Evolutionary conservation across 177 flowering plant genomes (phyloP).

Genomic region (Vitis hybrid): DNA sequence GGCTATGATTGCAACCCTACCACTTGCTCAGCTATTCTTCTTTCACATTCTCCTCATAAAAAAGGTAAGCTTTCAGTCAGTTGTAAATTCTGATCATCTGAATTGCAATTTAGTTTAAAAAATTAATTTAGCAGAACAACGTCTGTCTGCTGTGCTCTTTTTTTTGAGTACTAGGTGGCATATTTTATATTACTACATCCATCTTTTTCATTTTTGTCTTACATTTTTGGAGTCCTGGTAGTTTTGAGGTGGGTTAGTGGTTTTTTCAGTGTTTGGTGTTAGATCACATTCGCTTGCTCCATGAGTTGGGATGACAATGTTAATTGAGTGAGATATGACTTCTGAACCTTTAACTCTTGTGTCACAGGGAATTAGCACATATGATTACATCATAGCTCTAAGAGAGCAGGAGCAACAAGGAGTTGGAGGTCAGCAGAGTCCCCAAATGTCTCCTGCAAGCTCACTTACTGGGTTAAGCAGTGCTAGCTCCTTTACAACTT

Average conservation of each 20-base stretch:
- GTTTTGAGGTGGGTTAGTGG: background rate
- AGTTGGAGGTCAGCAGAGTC: slow-evolving; percentile 81
- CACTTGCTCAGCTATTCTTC: slow-evolving; percentile 94
- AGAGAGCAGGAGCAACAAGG: slow-evolving; percentile 95
- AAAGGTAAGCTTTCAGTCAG: slow-evolving; percentile 48
- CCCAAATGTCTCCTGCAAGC: slow-evolving; percentile 96
- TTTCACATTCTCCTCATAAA: slow-evolving; percentile 94
- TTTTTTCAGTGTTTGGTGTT: background rate
- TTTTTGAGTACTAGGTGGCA: background rate
- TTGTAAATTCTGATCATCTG: background rate
- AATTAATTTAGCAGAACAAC: too few relatives aligned
- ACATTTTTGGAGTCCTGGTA: background rate
- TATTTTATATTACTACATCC: background rate
- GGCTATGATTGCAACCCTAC: slow-evolving; percentile 94
- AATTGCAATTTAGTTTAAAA: background rate
- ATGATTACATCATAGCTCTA: slow-evolving; percentile 93
- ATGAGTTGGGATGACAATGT: too few relatives aligned
- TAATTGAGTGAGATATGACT: too few relatives aligned
- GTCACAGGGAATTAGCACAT: slow-evolving; percentile 89
- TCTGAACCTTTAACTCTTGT: too few relatives aligned
- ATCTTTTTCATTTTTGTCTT: background rate
- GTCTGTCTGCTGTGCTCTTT: too few relatives aligned
- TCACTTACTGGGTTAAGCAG: slow-evolving; percentile 95
- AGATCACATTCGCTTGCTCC: too few relatives aligned
- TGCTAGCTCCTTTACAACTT: slow-evolving; percentile 88